phyloP scores from a whole-genome alignment of 73 alveolate species.

The Paramecium biaurelia region DNA sequence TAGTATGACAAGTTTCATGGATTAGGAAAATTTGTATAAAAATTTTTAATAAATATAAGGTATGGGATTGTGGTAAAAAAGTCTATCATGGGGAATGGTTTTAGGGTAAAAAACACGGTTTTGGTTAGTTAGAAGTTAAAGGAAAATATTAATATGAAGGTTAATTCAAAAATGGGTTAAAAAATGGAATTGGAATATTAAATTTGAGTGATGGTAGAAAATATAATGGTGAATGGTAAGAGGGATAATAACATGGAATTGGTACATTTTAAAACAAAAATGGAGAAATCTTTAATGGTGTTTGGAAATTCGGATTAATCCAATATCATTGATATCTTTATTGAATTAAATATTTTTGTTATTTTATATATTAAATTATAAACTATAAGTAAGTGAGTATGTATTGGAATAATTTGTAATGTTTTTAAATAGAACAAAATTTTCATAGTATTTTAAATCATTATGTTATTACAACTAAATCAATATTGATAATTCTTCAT shows the following conservation, averaged over 20 bases:
- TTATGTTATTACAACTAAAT: no score
- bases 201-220: conserved; percentile 71
- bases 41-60: neutral
- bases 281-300: neutral
- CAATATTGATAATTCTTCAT: no score
- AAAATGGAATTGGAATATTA: neutral
- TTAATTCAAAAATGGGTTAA: neutral
- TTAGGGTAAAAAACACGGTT: neutral
- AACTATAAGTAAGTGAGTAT: no score
- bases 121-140: neutral
- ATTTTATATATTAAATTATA: neutral
- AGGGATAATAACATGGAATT: conserved; percentile 34
- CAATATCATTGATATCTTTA: neutral
- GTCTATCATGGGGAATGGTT: neutral
- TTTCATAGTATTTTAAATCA: no score
- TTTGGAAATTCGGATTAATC: neutral
- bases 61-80: neutral
- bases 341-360: neutral
- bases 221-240: conserved; percentile 68
- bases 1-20: neutral
- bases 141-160: neutral
- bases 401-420: no score
- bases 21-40: neutral
- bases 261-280: conserved; percentile 45
- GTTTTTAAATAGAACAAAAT: no score